Conservation (phyloP, 2,329 filamentous ascomycete genomes). For the Fusarium sororula region DNA sequence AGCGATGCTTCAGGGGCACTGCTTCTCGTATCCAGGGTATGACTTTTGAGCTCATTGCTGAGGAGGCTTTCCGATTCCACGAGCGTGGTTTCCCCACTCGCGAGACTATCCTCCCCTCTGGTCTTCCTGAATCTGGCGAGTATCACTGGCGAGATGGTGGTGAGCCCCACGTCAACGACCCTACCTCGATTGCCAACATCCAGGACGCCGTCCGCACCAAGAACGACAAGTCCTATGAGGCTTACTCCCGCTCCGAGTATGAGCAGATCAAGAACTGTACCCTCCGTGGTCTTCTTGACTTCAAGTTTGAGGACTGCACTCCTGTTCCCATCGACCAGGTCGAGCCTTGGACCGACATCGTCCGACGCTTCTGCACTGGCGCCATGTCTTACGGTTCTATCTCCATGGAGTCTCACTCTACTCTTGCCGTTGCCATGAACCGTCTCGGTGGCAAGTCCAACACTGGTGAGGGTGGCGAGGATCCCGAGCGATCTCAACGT, state of each 20-base stretch:
- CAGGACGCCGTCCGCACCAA: slow-evolving; percentile 96
- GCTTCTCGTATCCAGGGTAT: slow-evolving; percentile 94
- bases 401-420: slow-evolving; percentile 98
- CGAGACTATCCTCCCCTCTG: slow-evolving; percentile 78
- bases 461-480: slow-evolving; percentile 96
- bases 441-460: slow-evolving; percentile 96
- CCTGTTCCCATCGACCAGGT: slow-evolving; percentile 96
- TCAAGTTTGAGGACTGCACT: slow-evolving; percentile 88
- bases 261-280: slow-evolving; percentile 98
- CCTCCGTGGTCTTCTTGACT: slow-evolving; percentile 91
- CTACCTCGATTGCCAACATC: slow-evolving; percentile 93
- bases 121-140: slow-evolving; percentile 90
- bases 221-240: slow-evolving; percentile 98
- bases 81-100: slow-evolving; percentile 90
- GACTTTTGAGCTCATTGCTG: slow-evolving; percentile 91
- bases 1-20: slow-evolving; percentile 93
- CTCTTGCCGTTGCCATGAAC: slow-evolving; percentile 96
- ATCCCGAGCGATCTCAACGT: slow-evolving; percentile 86
- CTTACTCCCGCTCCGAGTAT: slow-evolving; percentile 91
- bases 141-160: slow-evolving; percentile 99
- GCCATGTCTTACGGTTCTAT: slow-evolving; percentile 99
- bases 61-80: slow-evolving; percentile 94
- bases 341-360: slow-evolving; percentile 97
- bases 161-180: slow-evolving; percentile 94
- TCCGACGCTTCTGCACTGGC: slow-evolving; percentile 94